Base-by-base conservation (phyloP, 306 rosid species). In the Nissolia schottii region DNA sequence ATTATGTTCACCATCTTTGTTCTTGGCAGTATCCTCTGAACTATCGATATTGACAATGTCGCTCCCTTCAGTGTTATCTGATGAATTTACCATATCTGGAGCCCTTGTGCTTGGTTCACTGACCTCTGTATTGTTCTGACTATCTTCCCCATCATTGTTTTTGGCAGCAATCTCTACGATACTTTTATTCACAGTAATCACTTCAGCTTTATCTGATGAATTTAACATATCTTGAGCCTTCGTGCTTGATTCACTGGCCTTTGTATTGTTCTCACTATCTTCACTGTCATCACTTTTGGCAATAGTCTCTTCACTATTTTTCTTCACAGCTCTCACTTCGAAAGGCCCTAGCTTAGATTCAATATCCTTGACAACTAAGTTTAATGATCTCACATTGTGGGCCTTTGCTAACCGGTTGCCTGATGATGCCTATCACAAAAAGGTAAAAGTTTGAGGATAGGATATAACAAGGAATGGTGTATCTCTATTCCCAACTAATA, bases 361-460 rank as follows among this genome's bases (percentile, higher is more conserved):
- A 68, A 87, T 65, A 66, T 83, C 84, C 79, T 87, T 90, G 54
- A 90, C 85, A 29, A 74, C 23, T 6, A 35, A 68, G 73, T 75
- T 87, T 56, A 93, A 79, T 3, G 88, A 79, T 82, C 98, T 88
- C 53, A 84, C 77, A 68, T 90, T 85, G 63, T 81, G 87, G 18
- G 89, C 90, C 15, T 61, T 81, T 16, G 71, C 80, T 53, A 90
- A 81, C 53, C 45, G 64, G 71, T 53, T 73, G 53, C 50, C 64
- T 63, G 87, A 73, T 58, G 85, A 77, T 58, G 71, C 83, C 96
- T 93, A 63, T 22, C 67, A 71, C 67, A 71, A 22, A 14, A 66
- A 73, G 78, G 16, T 5, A 62, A 62, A 54, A 18, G 22, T 74
- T 28, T 63, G 46, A 50, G 62, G 38, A 23, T 54, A 38, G 72